Evolutionary conservation across 2,329 filamentous ascomycete genomes (phyloP), one percentile per base, ranked within the genome.

Genomic region (Zarea fungicola): DNA sequence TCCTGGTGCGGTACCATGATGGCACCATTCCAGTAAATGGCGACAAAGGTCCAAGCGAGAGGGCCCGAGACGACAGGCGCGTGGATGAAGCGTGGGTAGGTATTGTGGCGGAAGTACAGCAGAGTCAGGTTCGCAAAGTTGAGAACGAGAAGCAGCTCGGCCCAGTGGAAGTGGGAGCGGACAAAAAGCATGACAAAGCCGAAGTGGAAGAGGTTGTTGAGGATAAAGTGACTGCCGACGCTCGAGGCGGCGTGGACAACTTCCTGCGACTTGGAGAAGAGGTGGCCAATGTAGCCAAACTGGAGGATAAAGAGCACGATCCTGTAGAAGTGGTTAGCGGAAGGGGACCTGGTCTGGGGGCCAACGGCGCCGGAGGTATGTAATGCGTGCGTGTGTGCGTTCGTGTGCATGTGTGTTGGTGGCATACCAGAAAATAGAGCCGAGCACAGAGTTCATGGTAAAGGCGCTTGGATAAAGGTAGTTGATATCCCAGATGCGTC

Each of bases 21-120:
- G 18, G 90, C 89, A 8, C 90, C 90, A 58, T 89, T 88, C 88
- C 89, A 95, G 74, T 91, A 92, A 46, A 96, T 76, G 25, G 87
- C 86, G 13, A 92, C 83, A 61, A 93, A 87, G 13, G 85, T 90
- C 87, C 89, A 96, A 13, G 69, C 87, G 57, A 95, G 74, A 6
- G 90, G 90, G 0, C 83, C 87, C 14, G 85, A 84, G 19, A 90
- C 81, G 37, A 83, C 83, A 6, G 88, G 81, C 10, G 83, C 71
- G 67, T 95, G 89, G 57, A 95, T 87, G 60, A 87, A 81, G 52
- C 83, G 77, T 4, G 87, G 81, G 48, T 85, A 84, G 0, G 78
- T 78, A 18, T 78, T 77, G 70, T 95, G 85, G 54, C 85, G 83
- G 78, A 92, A 90, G 72, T 95, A 95, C 26, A 91, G 78, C 29